Percentiles rank a stretch among this genome's conserved stretches.
Evolutionary conservation across 2,329 filamentous ascomycete species (phyloP).

Genomic region (Trichoderma sp.): DNA sequence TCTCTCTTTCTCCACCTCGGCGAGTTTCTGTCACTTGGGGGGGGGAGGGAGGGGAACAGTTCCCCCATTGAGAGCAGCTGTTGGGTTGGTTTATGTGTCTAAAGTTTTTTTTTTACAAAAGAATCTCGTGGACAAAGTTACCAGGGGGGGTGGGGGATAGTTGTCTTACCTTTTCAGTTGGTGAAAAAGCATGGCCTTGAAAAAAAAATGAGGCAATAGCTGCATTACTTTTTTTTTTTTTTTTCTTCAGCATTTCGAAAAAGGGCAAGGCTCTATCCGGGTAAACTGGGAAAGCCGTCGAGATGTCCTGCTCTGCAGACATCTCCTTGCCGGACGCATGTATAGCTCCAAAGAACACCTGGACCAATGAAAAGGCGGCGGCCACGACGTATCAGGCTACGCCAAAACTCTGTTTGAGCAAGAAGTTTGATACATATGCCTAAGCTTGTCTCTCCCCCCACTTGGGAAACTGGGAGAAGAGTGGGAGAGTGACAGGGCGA

Average conservation of each 20-base stretch:
- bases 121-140: neutral
- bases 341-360: conserved; percentile 5
- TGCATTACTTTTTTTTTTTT: no score
- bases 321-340: neutral
- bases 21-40: neutral
- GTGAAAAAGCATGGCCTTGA: neutral
- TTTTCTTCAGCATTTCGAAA: neutral
- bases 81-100: no score
- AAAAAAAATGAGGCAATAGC: neutral
- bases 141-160: neutral
- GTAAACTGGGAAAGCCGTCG: neutral
- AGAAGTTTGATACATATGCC: neutral
- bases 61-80: neutral
- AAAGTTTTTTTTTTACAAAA: no score
- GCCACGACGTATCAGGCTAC: conserved; percentile 1
- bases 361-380: neutral
- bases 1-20: neutral
- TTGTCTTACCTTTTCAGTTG: neutral
- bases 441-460: neutral
- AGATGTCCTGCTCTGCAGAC: conserved; percentile 3
- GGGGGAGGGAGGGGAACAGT: no score
- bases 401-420: neutral
- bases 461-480: neutral
- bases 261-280: conserved; percentile 7
- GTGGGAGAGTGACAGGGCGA: neutral